phyloP scores from a whole-genome alignment of 108 stramenopile species.

The Aurantiochytrium sp. region DNA sequence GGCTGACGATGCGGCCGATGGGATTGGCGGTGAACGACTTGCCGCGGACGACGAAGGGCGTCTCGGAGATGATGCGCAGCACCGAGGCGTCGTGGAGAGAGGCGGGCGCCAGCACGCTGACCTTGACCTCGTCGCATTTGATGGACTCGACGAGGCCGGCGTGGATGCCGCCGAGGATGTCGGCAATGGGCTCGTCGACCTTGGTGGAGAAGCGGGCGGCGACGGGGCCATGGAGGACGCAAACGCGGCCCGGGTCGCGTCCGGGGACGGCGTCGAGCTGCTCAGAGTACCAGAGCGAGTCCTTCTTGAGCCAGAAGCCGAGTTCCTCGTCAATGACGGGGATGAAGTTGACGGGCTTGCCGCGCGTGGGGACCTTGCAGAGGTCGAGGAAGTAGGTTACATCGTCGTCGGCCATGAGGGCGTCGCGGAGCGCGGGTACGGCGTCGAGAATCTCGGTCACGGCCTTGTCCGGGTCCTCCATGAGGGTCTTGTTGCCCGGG shows the following conservation, averaged over 20 bases:
- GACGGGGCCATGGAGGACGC: slow-evolving; percentile 36
- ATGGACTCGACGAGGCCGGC: not conserved
- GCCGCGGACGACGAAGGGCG: not conserved
- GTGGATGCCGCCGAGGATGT: slow-evolving; percentile 25
- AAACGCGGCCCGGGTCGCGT: slow-evolving; percentile 30
- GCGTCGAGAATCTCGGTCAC: not conserved
- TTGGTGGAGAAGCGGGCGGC: slow-evolving; percentile 14
- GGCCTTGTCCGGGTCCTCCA: not conserved
- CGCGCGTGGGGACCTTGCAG: not conserved
- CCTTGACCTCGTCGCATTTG: not conserved
- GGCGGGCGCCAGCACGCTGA: not conserved
- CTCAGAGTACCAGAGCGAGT: slow-evolving; percentile 36
- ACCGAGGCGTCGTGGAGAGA: not conserved
- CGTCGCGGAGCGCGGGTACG: not conserved
- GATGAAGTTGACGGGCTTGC: slow-evolving; percentile 37
- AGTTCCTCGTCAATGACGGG: slow-evolving; percentile 33
- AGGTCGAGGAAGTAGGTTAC: not conserved
- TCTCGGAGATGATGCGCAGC: not conserved
- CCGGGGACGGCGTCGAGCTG: slow-evolving; percentile 31
- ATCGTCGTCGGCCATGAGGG: slow-evolving; percentile 30
- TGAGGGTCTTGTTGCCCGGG: not conserved
- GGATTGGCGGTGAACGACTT: not conserved
- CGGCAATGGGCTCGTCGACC: slow-evolving; percentile 27
- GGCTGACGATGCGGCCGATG: not conserved
- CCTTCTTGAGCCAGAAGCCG: slow-evolving; percentile 37